phyloP scores from a whole-genome alignment of 805 yeast species.

The Blastobotrys peoriensis region DNA sequence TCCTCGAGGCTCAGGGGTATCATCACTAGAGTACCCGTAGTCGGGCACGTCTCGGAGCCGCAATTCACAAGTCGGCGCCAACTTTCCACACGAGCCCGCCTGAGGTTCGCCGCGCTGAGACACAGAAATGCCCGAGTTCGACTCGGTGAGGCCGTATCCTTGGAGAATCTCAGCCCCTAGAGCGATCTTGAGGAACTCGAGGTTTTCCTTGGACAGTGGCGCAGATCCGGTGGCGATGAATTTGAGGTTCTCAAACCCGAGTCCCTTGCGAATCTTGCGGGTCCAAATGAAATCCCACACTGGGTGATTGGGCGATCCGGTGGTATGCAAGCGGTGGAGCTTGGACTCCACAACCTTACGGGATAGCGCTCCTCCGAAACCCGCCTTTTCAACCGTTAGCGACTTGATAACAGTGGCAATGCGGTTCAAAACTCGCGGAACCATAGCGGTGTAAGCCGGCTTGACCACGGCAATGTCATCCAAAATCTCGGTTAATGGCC shows the following conservation, averaged over 20 bases:
- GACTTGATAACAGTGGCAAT: conserved; percentile 57
- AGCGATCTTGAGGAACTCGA: conserved; percentile 55
- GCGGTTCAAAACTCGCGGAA: conserved; percentile 59
- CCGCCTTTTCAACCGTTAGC: conserved; percentile 39
- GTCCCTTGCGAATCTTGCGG: conserved; percentile 38
- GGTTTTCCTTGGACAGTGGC: conserved; percentile 59
- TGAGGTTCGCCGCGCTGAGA: conserved; percentile 38
- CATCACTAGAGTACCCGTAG: conserved; percentile 45
- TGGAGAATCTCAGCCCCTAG: conserved; percentile 51
- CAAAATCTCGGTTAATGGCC: conserved; percentile 46
- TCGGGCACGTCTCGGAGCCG: conserved; percentile 59
- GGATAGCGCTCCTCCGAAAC: conserved; percentile 39
- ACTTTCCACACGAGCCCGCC: conserved; percentile 57
- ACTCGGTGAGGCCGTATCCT: conserved; percentile 75
- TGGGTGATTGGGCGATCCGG: conserved; percentile 34
- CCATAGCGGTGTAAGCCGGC: conserved; percentile 51
- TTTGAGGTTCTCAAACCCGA: conserved; percentile 44
- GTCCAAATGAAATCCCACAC: conserved; percentile 35
- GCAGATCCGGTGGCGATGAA: conserved; percentile 56
- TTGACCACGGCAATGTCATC: conserved; percentile 52
- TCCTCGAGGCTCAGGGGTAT: conserved; percentile 45
- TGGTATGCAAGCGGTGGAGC: conserved; percentile 29
- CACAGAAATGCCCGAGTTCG: conserved; percentile 55
- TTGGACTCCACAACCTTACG: conserved; percentile 40
- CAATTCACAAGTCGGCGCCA: conserved; percentile 50